phyloP scores from a whole-genome alignment of 2,329 filamentous ascomycete genomes.

The Mollisia scopiformis region DNA sequence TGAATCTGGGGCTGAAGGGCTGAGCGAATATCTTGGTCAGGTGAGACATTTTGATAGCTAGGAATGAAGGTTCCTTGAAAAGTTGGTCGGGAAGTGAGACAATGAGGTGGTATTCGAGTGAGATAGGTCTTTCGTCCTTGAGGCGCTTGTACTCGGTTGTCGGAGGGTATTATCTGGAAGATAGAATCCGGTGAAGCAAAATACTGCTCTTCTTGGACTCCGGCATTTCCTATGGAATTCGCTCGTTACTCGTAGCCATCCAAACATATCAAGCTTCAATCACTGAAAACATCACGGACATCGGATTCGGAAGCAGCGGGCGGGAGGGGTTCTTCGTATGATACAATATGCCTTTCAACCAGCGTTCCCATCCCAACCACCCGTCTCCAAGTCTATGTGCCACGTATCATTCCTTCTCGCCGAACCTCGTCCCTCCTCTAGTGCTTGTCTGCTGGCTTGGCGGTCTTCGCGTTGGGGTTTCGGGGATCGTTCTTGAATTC shows the following conservation, averaged over 20 bases:
- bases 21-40: neutral
- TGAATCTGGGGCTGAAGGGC: neutral
- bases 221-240: too few relatives aligned
- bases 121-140: too few relatives aligned
- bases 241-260: too few relatives aligned
- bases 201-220: too few relatives aligned
- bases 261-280: too few relatives aligned
- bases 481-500: constrained; percentile 98
- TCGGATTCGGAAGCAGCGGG: constrained; percentile 38
- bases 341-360: constrained; percentile 20
- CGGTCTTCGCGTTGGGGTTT: constrained; percentile 62
- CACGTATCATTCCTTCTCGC: neutral
- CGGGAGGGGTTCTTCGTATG: constrained; percentile 24
- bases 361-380: neutral
- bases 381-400: neutral
- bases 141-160: too few relatives aligned
- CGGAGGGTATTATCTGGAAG: too few relatives aligned
- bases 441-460: constrained; percentile 35
- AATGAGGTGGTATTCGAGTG: too few relatives aligned
- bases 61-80: neutral
- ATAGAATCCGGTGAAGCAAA: too few relatives aligned
- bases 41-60: neutral
- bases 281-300: neutral
- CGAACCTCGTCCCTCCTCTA: constrained; percentile 22
- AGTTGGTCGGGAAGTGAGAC: neutral